These are phyloP conservation scores for Gloeopeniophorella convolvens DNA, from an alignment of 768 basidiomycete species.

Conservation along the genomic window DNA sequence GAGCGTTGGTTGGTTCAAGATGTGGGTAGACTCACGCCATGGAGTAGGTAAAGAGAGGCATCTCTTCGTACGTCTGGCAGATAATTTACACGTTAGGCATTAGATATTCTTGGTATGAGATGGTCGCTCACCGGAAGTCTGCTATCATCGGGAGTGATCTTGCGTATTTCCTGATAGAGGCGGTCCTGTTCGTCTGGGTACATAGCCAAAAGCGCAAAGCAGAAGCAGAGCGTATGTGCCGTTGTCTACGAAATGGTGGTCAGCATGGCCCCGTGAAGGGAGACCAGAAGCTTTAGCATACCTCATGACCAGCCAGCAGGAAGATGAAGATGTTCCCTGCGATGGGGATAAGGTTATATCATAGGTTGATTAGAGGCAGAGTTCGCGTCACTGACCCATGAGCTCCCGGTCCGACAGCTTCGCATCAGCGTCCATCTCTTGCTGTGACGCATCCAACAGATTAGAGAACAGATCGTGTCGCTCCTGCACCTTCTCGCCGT, in stretches of 20 bases:
- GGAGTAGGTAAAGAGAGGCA: slow-evolving; percentile 18
- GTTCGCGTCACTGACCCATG: slow-evolving; percentile 3
- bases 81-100: too few relatives aligned
- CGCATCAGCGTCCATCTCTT: slow-evolving; percentile 10
- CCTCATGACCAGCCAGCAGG: slow-evolving; percentile 33
- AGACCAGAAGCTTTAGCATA: slow-evolving; percentile 2
- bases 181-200: slow-evolving; percentile 38
- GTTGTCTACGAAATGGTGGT: slow-evolving; percentile 27
- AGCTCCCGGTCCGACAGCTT: slow-evolving; percentile 24
- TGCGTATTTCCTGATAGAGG: slow-evolving; percentile 32
- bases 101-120: too few relatives aligned
- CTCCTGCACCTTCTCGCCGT: slow-evolving; percentile 16
- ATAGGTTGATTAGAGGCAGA: too few relatives aligned
- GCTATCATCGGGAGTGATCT: slow-evolving; percentile 28
- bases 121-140: slow-evolving; percentile 4
- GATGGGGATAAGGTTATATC: neutral
- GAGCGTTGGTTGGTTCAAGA: neutral
- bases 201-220: slow-evolving; percentile 37
- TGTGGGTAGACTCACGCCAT: slow-evolving; percentile 18
- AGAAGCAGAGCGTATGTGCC: slow-evolving; percentile 32
- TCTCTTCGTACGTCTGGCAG: slow-evolving; percentile 25
- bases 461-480: slow-evolving; percentile 25
- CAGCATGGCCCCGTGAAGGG: neutral
- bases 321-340: slow-evolving; percentile 29
- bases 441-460: slow-evolving; percentile 21